Percentiles rank a stretch among this genome's conserved stretches.
Evolutionary conservation across 2,329 filamentous ascomycete genomes (phyloP).

Genomic region (Aspergillus piperis): DNA sequence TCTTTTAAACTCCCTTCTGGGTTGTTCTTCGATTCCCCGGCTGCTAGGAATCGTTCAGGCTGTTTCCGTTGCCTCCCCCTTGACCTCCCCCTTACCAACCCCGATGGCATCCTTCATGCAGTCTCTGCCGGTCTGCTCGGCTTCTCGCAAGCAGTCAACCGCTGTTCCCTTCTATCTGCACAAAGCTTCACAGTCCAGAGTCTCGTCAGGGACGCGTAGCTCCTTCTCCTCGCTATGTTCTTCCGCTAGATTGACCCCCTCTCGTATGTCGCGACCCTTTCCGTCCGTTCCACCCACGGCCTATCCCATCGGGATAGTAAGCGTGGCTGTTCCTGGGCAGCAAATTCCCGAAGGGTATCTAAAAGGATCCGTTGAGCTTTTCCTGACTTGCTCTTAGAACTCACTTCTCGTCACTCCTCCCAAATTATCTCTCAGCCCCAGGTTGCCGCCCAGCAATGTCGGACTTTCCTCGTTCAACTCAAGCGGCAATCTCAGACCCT

Average conservation of each 20-base stretch:
- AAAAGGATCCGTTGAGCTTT: neutral
- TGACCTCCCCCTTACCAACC: slow-evolving; percentile 19
- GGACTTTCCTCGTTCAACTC: slow-evolving; percentile 42
- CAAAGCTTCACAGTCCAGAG: slow-evolving; percentile 28
- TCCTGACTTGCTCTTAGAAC: slow-evolving; percentile 24
- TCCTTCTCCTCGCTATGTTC: slow-evolving; percentile 33
- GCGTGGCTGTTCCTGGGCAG: neutral
- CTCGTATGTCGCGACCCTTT: slow-evolving; percentile 31
- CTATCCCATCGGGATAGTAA: slow-evolving; percentile 5
- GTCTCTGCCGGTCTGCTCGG: slow-evolving; percentile 34
- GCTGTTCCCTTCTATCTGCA: slow-evolving; percentile 30
- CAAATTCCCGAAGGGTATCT: neutral
- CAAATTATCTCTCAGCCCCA: slow-evolving; percentile 19
- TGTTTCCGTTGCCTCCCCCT: neutral
- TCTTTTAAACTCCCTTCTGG: slow-evolving; percentile 1
- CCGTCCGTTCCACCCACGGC: slow-evolving; percentile 11
- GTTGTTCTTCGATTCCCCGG: slow-evolving; percentile 5
- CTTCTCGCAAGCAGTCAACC: slow-evolving; percentile 39
- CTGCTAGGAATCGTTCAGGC: neutral
- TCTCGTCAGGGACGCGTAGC: slow-evolving; percentile 33
- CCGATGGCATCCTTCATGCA: slow-evolving; percentile 36
- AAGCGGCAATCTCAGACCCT: slow-evolving; percentile 39
- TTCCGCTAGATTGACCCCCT: slow-evolving; percentile 27
- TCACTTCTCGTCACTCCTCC: slow-evolving; percentile 24
- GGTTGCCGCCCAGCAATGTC: slow-evolving; percentile 32